phyloP scores from a whole-genome alignment of 2,329 filamentous ascomycete species.

The Colletotrichum euphorbiae region DNA sequence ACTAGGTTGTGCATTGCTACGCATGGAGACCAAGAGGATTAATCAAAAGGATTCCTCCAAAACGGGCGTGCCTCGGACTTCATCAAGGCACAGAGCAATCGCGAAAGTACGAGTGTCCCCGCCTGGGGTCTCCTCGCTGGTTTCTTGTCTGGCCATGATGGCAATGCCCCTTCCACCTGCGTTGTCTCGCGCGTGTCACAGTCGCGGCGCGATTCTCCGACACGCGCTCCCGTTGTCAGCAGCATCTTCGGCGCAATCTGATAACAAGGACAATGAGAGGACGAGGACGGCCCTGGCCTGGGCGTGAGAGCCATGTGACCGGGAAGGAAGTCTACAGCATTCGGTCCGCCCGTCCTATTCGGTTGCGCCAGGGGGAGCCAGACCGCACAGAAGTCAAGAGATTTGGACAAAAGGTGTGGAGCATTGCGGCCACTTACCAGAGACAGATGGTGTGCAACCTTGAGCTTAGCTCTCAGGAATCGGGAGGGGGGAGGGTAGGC shows the following conservation, averaged over 20 bases:
- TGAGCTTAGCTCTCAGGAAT: constrained; percentile 24
- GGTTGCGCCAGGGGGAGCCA: constrained; percentile 4
- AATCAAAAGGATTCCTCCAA: not conserved
- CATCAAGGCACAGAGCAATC: not conserved
- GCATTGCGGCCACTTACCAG: not conserved
- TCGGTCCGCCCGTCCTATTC: not conserved
- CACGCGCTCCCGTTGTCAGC: not conserved
- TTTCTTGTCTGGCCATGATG: constrained; percentile 27
- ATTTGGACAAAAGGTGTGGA: not conserved
- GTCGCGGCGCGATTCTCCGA: not conserved
- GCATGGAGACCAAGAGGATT: constrained; percentile 5
- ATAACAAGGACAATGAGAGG: not conserved
- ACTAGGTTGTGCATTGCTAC: constrained; percentile 20
- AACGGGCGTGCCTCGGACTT: constrained; percentile 1
- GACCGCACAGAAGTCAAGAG: not conserved
- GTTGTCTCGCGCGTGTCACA: constrained; percentile 13
- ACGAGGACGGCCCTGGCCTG: not conserved
- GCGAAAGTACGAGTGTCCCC: not conserved
- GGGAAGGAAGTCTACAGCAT: not conserved
- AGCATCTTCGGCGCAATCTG: constrained; percentile 9
- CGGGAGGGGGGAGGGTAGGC: not conserved
- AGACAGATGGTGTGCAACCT: constrained; percentile 32
- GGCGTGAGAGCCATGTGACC: constrained; percentile 12
- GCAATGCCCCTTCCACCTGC: constrained; percentile 3
- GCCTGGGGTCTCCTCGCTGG: constrained; percentile 23